phyloP scores from a whole-genome alignment of 148 eudicot genomes.

The Pouteria glomerata region DNA sequence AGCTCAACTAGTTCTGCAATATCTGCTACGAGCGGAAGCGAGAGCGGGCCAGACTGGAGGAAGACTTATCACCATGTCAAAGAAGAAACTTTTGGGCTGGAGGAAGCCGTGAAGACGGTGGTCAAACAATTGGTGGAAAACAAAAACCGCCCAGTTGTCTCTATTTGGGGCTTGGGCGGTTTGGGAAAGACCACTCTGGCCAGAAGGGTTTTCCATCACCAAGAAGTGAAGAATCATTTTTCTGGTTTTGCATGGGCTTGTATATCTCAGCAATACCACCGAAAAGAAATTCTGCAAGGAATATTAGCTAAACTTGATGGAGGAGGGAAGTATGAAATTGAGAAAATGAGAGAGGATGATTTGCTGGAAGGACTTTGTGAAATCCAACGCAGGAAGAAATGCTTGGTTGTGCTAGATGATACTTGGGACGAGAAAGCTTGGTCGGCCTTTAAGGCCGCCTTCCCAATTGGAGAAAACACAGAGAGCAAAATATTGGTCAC shows the following conservation, averaged over 20 bases:
- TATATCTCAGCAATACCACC: not conserved
- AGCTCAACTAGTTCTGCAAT: not conserved
- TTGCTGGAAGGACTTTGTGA: not conserved
- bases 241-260: not conserved
- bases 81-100: no score
- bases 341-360: not conserved
- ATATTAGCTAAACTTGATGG: no score
- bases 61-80: no score
- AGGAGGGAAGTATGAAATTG: not conserved
- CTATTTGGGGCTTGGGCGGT: constrained; percentile 22
- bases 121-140: no score
- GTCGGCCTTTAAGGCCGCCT: not conserved
- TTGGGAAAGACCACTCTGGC: constrained; percentile 25
- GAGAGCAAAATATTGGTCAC: no score
- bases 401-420: constrained; percentile 4
- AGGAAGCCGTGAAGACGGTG: not conserved
- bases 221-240: not conserved
- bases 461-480: constrained; percentile 7
- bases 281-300: no score
- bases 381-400: no score
- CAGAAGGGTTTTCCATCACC: not conserved
- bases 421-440: not conserved
- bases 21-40: not conserved
- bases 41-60: not conserved
- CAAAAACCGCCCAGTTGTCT: not conserved